A percentile compares a stretch with the other conserved stretches of the same genome.
These are phyloP conservation scores for Musa balbisiana DNA, from an alignment of 202 grass and related monocot species.

Conservation along the genomic window DNA sequence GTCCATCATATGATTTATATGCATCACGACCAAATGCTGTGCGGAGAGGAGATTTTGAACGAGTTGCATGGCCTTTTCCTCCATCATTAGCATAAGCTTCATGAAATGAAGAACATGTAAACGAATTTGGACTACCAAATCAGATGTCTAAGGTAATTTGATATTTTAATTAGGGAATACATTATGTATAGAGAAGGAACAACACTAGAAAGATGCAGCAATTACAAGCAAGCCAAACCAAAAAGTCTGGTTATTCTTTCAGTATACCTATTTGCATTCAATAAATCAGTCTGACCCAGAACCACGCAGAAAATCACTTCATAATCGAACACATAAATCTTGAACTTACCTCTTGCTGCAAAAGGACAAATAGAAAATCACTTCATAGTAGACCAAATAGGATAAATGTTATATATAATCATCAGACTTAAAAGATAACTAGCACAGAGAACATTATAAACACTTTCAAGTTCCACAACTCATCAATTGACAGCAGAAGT, in stretches of 20 bases:
- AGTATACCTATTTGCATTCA: conserved; percentile 40
- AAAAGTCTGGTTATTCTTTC: conserved; percentile 40
- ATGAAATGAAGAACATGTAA: conserved; percentile 62
- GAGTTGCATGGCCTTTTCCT: conserved; percentile 50
- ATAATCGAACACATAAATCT: conserved; percentile 49
- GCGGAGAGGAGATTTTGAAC: conserved; percentile 62
- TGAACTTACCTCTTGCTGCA: conserved; percentile 99
- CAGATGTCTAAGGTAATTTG: conserved; percentile 43
- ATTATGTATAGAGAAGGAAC: conserved; percentile 34
- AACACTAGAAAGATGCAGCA: conserved; percentile 37
- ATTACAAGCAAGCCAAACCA: conserved; percentile 36
- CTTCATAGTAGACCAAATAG: conserved; percentile 1
- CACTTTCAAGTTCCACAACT: conserved; percentile 7
- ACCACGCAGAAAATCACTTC: conserved; percentile 49
- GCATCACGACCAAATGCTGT: conserved; percentile 45
- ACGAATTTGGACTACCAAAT: conserved; percentile 43
- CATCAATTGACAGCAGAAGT: conserved; percentile 28
- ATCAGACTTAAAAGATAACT: conserved; percentile 6
- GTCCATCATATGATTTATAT: conserved; percentile 48
- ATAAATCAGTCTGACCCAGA: conserved; percentile 43
- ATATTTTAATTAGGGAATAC: conserved; percentile 46
- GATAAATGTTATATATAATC: conserved; percentile 4
- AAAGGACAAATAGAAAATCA: conserved; percentile 23
- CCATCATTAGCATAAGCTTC: conserved; percentile 87
- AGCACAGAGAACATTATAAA: neutral